These are phyloP conservation scores for Aspergillus carlsbadensis DNA, from an alignment of 495 filamentous ascomycete species.

Conservation along the genomic window DNA sequence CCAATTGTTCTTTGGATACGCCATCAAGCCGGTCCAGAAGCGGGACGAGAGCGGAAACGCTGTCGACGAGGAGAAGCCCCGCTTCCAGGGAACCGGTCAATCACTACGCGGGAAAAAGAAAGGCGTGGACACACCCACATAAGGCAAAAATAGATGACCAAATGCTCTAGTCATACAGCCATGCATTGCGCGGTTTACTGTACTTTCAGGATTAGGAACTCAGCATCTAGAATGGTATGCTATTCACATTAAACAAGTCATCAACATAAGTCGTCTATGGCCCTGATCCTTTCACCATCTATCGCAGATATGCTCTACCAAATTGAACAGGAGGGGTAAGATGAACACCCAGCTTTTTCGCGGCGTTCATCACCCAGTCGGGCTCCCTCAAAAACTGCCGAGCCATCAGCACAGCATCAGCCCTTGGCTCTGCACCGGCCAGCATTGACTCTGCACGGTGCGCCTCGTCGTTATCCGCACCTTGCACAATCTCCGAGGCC, in stretches of 20 bases:
- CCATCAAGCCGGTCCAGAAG: slow-evolving; percentile 82
- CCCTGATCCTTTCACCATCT: background rate
- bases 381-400: slow-evolving; percentile 67
- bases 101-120: slow-evolving; percentile 72
- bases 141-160: slow-evolving; percentile 17
- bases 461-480: slow-evolving; percentile 46
- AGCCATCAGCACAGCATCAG: slow-evolving; percentile 63
- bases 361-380: slow-evolving; percentile 62
- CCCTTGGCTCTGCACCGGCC: slow-evolving; percentile 42
- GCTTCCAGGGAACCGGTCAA: slow-evolving; percentile 86
- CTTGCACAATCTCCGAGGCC: slow-evolving; percentile 58
- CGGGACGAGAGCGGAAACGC: slow-evolving; percentile 66
- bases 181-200: background rate
- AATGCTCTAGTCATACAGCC: background rate
- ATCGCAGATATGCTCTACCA: slow-evolving; percentile 17
- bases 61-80: slow-evolving; percentile 62
- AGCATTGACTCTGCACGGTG: slow-evolving; percentile 38
- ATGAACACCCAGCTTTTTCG: slow-evolving; percentile 57
- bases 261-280: background rate
- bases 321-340: slow-evolving; percentile 58
- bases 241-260: background rate
- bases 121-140: slow-evolving; percentile 39
- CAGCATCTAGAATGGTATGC: background rate
- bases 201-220: background rate
- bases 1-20: slow-evolving; percentile 94